Evolutionary conservation across 2,329 filamentous ascomycete species (phyloP).

Genomic region (Byssochlamys sp.): DNA sequence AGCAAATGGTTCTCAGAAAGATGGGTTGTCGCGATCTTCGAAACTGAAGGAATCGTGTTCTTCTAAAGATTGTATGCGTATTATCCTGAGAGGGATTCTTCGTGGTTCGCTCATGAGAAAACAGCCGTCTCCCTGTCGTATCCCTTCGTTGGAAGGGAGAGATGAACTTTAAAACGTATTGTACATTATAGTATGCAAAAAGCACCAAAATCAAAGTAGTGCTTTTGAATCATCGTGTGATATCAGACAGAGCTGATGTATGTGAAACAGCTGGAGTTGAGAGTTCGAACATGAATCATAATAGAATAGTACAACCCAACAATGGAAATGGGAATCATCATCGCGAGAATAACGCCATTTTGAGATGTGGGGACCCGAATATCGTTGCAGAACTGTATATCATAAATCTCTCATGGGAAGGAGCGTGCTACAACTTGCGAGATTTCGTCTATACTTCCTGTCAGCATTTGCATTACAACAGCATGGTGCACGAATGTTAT

Average conservation of each 20-base stretch:
- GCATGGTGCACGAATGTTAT: not conserved
- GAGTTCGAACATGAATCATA: not conserved
- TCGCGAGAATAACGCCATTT: not conserved
- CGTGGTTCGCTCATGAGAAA: too few relatives aligned
- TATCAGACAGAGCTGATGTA: too few relatives aligned
- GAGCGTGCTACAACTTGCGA: not conserved
- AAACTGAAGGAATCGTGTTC: too few relatives aligned
- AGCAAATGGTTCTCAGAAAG: too few relatives aligned
- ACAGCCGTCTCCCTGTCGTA: too few relatives aligned
- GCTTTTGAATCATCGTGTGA: too few relatives aligned
- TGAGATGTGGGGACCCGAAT: not conserved
- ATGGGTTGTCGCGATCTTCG: too few relatives aligned
- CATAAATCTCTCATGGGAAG: not conserved
- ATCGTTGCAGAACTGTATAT: not conserved
- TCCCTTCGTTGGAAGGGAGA: too few relatives aligned
- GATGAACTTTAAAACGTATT: too few relatives aligned
- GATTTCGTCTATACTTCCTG: not conserved
- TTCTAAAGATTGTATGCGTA: too few relatives aligned
- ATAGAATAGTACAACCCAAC: not conserved
- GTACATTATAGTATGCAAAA: not conserved
- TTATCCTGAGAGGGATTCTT: too few relatives aligned
- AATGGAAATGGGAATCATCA: not conserved
- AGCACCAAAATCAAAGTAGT: not conserved
- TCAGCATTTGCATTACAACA: not conserved
- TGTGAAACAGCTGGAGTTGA: not conserved